phyloP scores from a whole-genome alignment of 805 yeast species.

The Wickerhamiella spandovensis region DNA sequence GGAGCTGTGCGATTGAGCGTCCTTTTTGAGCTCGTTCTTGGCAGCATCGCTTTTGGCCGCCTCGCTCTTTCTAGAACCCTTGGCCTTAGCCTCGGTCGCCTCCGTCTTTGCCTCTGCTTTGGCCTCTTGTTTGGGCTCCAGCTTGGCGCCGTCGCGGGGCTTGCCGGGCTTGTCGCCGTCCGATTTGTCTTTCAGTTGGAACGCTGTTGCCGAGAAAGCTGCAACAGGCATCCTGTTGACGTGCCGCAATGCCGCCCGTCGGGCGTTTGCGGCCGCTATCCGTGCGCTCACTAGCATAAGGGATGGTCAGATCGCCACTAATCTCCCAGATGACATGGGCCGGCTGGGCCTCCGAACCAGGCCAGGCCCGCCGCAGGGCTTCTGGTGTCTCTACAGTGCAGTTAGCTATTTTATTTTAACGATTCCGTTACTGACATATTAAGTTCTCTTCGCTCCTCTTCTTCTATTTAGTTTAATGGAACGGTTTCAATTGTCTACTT shows the following conservation, averaged over 20 bases:
- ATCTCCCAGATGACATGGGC: neutral
- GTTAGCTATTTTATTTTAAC: no score
- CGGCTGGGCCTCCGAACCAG: no score
- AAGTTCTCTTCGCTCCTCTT: no score
- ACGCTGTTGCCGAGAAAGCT: neutral
- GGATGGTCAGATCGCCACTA: neutral
- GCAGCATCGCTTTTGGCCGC: neutral
- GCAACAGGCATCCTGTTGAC: neutral
- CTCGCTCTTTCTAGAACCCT: neutral
- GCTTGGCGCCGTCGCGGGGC: neutral
- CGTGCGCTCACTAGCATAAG: neutral
- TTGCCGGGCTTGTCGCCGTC: slow-evolving; percentile 1
- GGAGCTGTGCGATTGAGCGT: neutral
- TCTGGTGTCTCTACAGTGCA: no score
- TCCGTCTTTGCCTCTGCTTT: neutral
- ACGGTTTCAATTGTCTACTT: no score
- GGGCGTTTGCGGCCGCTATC: neutral
- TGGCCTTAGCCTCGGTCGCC: neutral
- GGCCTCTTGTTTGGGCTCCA: neutral
- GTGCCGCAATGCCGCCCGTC: neutral
- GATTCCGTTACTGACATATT: no score
- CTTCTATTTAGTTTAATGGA: no score
- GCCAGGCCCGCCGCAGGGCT: no score
- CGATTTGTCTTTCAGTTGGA: neutral
- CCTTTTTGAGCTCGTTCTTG: neutral